Percentiles rank a stretch among this genome's conserved stretches.
phyloP scores from a whole-genome alignment of 2,329 filamentous ascomycete species.

The Neopestalotiopsis rosae region DNA sequence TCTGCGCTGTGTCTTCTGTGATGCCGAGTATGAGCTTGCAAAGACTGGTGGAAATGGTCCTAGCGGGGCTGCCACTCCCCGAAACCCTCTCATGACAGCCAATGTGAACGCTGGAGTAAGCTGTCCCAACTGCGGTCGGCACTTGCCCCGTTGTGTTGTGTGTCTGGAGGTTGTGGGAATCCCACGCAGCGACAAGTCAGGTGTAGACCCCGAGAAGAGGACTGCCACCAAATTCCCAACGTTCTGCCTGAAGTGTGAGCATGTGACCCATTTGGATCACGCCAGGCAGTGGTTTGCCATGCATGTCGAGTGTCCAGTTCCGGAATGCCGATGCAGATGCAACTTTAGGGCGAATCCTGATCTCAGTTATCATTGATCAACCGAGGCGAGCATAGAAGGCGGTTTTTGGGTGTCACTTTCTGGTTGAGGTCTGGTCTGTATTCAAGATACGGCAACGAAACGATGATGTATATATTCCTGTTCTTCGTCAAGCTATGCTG shows the following conservation, averaged over 20 bases:
- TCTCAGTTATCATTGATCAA: slow-evolving; percentile 53
- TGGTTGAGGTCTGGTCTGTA: no score
- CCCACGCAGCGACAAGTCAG: slow-evolving; percentile 63
- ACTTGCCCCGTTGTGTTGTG: slow-evolving; percentile 70
- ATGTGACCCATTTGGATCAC: slow-evolving; percentile 71
- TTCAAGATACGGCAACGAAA: no score
- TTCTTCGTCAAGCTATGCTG: no score
- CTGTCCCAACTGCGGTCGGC: slow-evolving; percentile 70
- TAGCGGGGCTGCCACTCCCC: slow-evolving; percentile 23
- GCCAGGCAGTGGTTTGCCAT: slow-evolving; percentile 69
- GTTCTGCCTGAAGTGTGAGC: slow-evolving; percentile 72
- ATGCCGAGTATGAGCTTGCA: slow-evolving; percentile 60
- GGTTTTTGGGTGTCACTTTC: no score
- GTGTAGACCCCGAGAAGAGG: slow-evolving; percentile 51
- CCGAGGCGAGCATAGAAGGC: background rate
- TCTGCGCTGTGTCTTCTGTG: slow-evolving; percentile 79
- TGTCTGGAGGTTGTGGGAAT: slow-evolving; percentile 71
- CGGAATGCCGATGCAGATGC: slow-evolving; percentile 71
- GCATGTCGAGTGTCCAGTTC: slow-evolving; percentile 70
- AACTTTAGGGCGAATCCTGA: slow-evolving; percentile 66
- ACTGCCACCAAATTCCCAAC: slow-evolving; percentile 67
- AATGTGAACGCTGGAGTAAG: slow-evolving; percentile 65
- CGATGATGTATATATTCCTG: no score
- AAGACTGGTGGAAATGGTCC: slow-evolving; percentile 32
- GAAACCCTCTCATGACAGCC: slow-evolving; percentile 64